Base-by-base conservation (phyloP, 495 filamentous ascomycete genomes). In the Annulohypoxylon nitens region DNA sequence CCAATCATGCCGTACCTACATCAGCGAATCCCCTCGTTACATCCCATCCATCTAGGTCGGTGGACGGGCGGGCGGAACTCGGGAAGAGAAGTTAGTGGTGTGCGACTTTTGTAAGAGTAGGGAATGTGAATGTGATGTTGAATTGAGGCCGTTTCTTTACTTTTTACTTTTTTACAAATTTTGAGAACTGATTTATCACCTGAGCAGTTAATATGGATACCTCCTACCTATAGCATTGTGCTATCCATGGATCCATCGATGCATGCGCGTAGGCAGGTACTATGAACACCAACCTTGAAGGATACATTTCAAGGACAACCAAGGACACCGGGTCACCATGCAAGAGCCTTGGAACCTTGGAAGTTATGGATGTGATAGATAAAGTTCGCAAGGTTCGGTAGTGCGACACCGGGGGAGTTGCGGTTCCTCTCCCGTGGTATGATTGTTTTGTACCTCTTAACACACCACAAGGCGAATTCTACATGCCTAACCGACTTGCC, bases 321-420 rank as follows among this genome's bases (percentile, higher is more conserved):
- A 6, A 30, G 30, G 30, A 30, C 30, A 30, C 3, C 30, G 5
- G n/a, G 20, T 4, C 48, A 25, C 20, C 48, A 23, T 51, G 20
- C 20, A 51, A 51, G 7, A 51, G 25, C 20, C 18, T 51, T 26
- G 16, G 43, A 20, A 16, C 43, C 16, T 14, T 47, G 47, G 48
- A 51, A 26, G 23, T 26, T 9, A 23, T 51, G 48, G 48, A 51
- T 51, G 48, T 33, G 25, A n/a, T 30, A 54, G 18, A 39, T 54
- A 47, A 60, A 41, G 59, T 62, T 45, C 53, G n/a, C 58, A 61
- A 43, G 61, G 33, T 70, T 70, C 67, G 59, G 62, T 67, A 64
- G 72, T 70, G 71, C 53, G 72, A 63, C 71, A 61, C 67, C 67
- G 67, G 67, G 67, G 66, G 47, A 61, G 63, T 37, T 53, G 50